These are phyloP conservation scores for Cercospora citrullina DNA, from an alignment of 2,329 filamentous ascomycete species.

Conservation along the genomic window DNA sequence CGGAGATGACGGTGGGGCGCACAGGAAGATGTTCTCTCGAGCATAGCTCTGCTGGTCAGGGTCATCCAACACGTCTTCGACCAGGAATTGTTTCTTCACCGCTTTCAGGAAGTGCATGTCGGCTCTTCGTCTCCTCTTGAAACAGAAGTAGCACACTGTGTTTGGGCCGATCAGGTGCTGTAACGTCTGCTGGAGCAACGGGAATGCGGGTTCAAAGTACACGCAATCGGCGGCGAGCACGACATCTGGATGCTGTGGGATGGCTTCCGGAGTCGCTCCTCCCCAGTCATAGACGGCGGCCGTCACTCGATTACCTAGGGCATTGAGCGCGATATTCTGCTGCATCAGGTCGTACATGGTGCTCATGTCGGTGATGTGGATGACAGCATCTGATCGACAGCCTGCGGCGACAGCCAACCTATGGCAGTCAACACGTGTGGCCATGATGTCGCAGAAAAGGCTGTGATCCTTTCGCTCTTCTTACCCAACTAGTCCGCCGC, in stretches of 20 bases:
- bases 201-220: slow-evolving; percentile 95
- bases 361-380: slow-evolving; percentile 83
- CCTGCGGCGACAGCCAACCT: slow-evolving; percentile 60
- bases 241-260: slow-evolving; percentile 65
- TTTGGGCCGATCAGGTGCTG: slow-evolving; percentile 66
- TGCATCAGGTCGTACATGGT: slow-evolving; percentile 85
- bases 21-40: slow-evolving; percentile 54
- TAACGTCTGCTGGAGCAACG: slow-evolving; percentile 77
- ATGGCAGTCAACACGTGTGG: slow-evolving; percentile 19
- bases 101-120: slow-evolving; percentile 56
- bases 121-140: slow-evolving; percentile 84
- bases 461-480: slow-evolving; percentile 14
- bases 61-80: slow-evolving; percentile 51
- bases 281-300: slow-evolving; percentile 80
- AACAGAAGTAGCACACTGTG: slow-evolving; percentile 81
- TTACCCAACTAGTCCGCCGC: slow-evolving; percentile 78
- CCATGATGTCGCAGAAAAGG: background rate
- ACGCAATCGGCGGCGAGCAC: slow-evolving; percentile 96
- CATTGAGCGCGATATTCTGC: slow-evolving; percentile 82
- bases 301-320: slow-evolving; percentile 61
- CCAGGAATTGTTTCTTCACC: slow-evolving; percentile 51
- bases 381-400: slow-evolving; percentile 54
- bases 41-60: slow-evolving; percentile 48
- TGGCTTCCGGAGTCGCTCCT: slow-evolving; percentile 41
- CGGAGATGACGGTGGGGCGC: slow-evolving; percentile 4